Base-by-base conservation (phyloP, 805 yeast genomes). In the Starmerella kuoi region DNA sequence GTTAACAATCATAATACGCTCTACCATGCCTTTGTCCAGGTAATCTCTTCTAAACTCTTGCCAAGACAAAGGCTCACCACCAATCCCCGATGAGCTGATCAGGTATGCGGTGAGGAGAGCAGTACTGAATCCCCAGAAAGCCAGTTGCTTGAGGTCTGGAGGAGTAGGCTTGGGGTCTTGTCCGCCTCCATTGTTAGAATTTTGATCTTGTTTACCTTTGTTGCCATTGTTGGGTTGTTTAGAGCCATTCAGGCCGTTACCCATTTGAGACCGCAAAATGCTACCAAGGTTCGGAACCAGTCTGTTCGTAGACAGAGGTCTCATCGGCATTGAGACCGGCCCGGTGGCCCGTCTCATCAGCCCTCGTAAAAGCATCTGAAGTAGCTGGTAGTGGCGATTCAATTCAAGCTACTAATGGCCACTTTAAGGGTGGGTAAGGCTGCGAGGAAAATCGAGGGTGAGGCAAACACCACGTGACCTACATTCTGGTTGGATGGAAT, bases 41-140 rank as follows among this genome's bases (percentile, higher is more conserved):
- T 77, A 78, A 36, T 77, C 69, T 4, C 77, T 67, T 32, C 84
- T 72, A 65, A 91, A 88, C 56, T 88, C 94, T 64, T 91, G 97
- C 79, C 86, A 91, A 2, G 95, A 77, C 45, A 88, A 68, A 55
- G 83, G 86, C 30, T 39, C 44, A 18, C 26, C 34, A 18, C 34
- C 42, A 7, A 37, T 17, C 5, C 24, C 40, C 14, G 42, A 23
- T 7, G 40, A 25, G 33, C 40, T 39, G 24, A 34, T 25, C 25
- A 46, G 18, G 37, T 40, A 38, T 5, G 53, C 45, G n/a, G 42
- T 38, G 19, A 49, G 19, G 31, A 52, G 39, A 17, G 55, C 55
- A 2, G 51, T 31, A 32, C 39, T 32, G 42, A 52, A 50, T 4
- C 53, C 55, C 47, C 50, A 52, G 27, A 45, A 31, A 24, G 46